A percentile compares a stretch with the other conserved stretches of the same genome.
phyloP scores from a whole-genome alignment of 805 yeast genomes.

The Yarrowia yakushimensis region DNA sequence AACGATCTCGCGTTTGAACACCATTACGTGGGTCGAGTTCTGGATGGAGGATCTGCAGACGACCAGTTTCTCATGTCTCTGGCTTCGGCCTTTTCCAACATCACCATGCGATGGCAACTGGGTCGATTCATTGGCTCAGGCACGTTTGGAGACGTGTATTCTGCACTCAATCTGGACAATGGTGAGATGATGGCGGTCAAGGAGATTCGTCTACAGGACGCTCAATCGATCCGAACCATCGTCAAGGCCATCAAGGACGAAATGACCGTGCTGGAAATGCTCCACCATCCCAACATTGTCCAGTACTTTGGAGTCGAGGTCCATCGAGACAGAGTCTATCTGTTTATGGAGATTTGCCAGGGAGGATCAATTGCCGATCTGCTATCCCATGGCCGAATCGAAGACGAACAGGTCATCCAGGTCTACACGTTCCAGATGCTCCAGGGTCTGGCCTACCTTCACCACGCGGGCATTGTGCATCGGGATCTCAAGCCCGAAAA shows the following conservation, averaged over 20 bases:
- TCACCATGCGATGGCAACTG: constrained; percentile 96
- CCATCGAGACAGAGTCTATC: constrained; percentile 89
- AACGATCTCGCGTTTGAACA: constrained; percentile 40
- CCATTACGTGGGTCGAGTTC: constrained; percentile 74
- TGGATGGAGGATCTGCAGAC: constrained; percentile 83
- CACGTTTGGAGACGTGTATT: constrained; percentile 89
- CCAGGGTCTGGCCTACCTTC: constrained; percentile 92
- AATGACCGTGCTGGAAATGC: constrained; percentile 92
- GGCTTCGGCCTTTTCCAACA: constrained; percentile 84
- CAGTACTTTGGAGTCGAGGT: constrained; percentile 97
- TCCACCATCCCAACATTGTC: constrained; percentile 93
- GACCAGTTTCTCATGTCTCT: constrained; percentile 80
- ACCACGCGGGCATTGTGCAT: constrained; percentile 93
- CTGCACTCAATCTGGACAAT: constrained; percentile 87
- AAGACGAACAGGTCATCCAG: constrained; percentile 89
- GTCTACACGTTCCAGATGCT: constrained; percentile 87
- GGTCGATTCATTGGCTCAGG: constrained; percentile 93
- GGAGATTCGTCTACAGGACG: constrained; percentile 86
- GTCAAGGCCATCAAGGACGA: constrained; percentile 91
- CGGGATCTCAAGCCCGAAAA: constrained; percentile 96
- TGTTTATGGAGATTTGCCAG: constrained; percentile 96
- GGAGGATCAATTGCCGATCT: constrained; percentile 88
- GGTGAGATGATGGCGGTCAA: constrained; percentile 97
- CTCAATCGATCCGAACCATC: constrained; percentile 75
- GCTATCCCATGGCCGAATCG: constrained; percentile 88